Conservation (phyloP, 2,329 filamentous ascomycete genomes). For the Zasmidium angulare region DNA sequence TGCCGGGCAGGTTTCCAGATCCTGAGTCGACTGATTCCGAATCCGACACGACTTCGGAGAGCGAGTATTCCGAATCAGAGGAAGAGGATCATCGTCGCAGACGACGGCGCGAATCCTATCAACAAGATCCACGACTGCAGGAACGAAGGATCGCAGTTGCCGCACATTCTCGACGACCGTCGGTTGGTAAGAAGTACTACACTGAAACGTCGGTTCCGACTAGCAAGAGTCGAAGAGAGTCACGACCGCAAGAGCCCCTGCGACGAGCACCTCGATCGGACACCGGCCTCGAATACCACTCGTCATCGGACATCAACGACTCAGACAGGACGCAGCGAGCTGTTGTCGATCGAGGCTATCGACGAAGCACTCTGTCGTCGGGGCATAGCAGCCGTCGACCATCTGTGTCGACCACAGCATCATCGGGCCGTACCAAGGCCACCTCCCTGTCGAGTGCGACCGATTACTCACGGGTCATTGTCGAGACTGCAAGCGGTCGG, state of each 20-base stretch:
- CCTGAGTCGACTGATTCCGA: slow-evolving; percentile 12
- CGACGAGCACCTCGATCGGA: slow-evolving; percentile 4
- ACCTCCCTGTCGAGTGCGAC: slow-evolving; percentile 24
- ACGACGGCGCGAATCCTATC: neutral
- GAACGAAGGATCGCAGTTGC: slow-evolving; percentile 2
- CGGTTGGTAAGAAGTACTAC: slow-evolving; percentile 10
- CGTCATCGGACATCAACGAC: slow-evolving; percentile 22
- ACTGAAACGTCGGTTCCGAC: slow-evolving; percentile 8
- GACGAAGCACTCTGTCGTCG: slow-evolving; percentile 6
- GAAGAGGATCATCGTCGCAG: slow-evolving; percentile 5
- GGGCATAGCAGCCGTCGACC: slow-evolving; percentile 21
- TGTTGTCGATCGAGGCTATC: slow-evolving; percentile 11
- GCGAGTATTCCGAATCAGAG: slow-evolving; percentile 3
- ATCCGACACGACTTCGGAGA: slow-evolving; percentile 1
- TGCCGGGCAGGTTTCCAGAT: neutral
- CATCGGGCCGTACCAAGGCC: slow-evolving; percentile 32
- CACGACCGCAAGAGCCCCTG: slow-evolving; percentile 2
- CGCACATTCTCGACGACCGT: slow-evolving; percentile 2
- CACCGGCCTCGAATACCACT: slow-evolving; percentile 12
- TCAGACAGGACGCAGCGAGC: slow-evolving; percentile 27
- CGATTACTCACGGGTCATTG: slow-evolving; percentile 26
- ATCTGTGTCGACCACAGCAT: slow-evolving; percentile 32
- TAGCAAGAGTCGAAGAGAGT: neutral
- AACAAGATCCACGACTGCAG: neutral
- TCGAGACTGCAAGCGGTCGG: slow-evolving; percentile 28